phyloP scores from a whole-genome alignment of 768 basidiomycete genomes.

The Crepidotus variabilis region DNA sequence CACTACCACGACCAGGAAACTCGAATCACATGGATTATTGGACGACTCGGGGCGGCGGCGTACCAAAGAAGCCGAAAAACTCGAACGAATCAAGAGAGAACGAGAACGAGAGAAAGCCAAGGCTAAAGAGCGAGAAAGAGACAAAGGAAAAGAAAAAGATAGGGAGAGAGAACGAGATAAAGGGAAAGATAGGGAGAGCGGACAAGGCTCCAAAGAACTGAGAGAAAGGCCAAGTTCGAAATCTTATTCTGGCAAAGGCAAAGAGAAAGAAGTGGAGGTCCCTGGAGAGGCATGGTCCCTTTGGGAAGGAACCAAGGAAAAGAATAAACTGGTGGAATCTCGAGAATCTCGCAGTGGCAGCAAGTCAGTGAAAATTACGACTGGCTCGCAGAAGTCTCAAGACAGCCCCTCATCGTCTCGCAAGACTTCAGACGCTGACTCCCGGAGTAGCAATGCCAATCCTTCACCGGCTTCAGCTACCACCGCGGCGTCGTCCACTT shows the following conservation, averaged over 20 bases:
- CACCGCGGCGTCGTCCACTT: neutral
- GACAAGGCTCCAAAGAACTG: neutral
- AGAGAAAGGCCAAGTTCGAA: neutral
- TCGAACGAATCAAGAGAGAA: constrained; percentile 19
- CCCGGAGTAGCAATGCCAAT: neutral
- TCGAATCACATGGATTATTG: constrained; percentile 65
- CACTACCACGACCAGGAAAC: constrained; percentile 65
- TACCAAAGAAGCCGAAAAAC: constrained; percentile 31
- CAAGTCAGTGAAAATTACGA: neutral
- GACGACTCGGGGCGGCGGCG: constrained; percentile 37
- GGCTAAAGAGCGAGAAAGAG: constrained; percentile 16
- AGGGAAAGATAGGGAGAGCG: constrained; percentile 18
- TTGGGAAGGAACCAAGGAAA: neutral
- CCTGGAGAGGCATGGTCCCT: neutral
- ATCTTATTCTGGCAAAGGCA: constrained; percentile 1
- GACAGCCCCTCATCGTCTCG: neutral
- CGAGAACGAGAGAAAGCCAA: constrained; percentile 19
- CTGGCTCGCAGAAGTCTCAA: neutral
- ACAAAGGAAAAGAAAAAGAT: constrained; percentile 14
- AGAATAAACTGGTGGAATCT: neutral
- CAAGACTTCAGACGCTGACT: neutral
- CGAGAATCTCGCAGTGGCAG: neutral
- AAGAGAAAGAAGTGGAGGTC: neutral
- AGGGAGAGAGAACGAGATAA: constrained; percentile 27
- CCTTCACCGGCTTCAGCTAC: neutral